These are phyloP conservation scores for Carpinus fangiana DNA, from an alignment of 306 rosid species.

Conservation along the genomic window DNA sequence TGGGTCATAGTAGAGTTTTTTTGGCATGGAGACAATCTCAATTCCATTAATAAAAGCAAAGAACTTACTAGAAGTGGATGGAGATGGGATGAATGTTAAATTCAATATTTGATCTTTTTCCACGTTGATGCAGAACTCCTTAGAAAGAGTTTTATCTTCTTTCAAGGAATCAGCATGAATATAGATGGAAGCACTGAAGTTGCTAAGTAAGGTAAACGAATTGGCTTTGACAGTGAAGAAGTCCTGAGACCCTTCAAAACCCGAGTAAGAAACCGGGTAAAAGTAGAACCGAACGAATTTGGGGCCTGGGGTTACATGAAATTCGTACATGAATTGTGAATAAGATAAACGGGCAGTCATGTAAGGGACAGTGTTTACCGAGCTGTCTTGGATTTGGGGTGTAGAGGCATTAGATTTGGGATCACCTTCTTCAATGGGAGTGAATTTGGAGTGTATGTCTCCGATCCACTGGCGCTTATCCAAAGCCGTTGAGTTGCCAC, in stretches of 20 bases:
- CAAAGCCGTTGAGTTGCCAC: background rate
- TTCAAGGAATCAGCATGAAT: background rate
- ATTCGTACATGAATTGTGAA: conserved; percentile 37
- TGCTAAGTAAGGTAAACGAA: background rate
- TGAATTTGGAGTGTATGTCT: conserved; percentile 15
- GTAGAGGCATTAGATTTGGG: conserved; percentile 15
- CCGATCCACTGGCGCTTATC: conserved; percentile 1
- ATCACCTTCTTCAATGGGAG: background rate
- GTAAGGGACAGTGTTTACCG: conserved; percentile 22
- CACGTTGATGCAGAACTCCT: background rate
- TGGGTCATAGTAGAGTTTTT: background rate
- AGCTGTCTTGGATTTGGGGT: background rate
- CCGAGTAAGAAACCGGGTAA: background rate
- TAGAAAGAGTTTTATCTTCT: background rate
- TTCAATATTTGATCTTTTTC: background rate
- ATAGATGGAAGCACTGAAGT: background rate
- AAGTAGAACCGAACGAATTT: background rate
- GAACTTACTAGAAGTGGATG: background rate
- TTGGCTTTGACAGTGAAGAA: background rate
- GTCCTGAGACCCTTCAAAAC: background rate
- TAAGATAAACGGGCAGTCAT: conserved; percentile 37
- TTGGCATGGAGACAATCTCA: background rate
- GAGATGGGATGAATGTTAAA: background rate
- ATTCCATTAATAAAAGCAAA: background rate
- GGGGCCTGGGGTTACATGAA: conserved; percentile 38